A percentile compares a stretch with the other conserved stretches of the same genome.
Conservation (phyloP, 305 asterid genomes). For the Fraxinus paxiana region DNA sequence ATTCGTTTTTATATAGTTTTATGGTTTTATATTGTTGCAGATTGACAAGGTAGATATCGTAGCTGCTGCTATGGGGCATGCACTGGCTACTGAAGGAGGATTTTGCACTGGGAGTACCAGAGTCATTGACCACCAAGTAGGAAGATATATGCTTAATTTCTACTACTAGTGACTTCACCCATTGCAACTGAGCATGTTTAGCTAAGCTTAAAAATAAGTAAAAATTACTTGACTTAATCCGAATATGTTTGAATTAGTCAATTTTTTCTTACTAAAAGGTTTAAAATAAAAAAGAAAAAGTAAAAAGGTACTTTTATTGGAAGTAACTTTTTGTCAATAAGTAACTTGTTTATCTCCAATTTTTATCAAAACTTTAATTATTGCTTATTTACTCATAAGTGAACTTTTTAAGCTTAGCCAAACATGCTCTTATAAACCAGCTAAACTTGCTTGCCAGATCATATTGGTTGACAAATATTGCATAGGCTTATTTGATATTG, state of each 20-base stretch:
- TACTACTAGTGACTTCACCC: neutral
- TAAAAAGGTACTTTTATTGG: neutral
- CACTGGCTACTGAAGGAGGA: conserved; percentile 96
- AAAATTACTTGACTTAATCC: neutral
- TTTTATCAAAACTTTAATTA: neutral
- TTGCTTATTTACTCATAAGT: neutral
- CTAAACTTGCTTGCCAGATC: neutral
- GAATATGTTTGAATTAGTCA: neutral
- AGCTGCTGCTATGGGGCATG: conserved; percentile 94
- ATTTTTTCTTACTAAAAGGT: neutral
- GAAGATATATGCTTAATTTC: conserved; percentile 22
- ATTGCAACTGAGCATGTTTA: neutral
- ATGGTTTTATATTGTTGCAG: conserved; percentile 35
- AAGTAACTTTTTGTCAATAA: neutral
- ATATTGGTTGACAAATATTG: neutral
- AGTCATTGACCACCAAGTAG: conserved; percentile 91
- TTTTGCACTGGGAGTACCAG: conserved; percentile 92
- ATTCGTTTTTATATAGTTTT: conserved; percentile 18
- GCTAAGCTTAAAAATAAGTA: neutral
- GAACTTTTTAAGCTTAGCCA: neutral
- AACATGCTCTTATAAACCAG: neutral
- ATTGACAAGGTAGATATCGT: conserved; percentile 84
- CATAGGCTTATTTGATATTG: conserved; percentile 14
- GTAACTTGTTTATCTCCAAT: neutral
- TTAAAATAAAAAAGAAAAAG: neutral